A percentile compares a stretch with the other conserved stretches of the same genome.
Conservation (phyloP, 169 alveolate genomes). For the Plasmodium blacklocki region DNA sequence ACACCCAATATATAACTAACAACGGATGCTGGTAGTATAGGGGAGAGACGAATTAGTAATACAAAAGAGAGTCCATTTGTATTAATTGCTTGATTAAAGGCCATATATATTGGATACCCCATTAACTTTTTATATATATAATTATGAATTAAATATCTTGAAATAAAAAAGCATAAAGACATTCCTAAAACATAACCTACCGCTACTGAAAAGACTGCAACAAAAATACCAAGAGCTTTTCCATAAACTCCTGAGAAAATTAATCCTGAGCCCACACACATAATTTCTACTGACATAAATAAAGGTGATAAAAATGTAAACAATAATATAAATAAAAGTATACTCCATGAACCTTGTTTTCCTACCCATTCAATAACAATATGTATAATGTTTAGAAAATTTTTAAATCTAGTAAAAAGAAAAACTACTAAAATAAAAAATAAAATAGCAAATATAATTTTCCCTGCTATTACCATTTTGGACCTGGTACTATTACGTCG, state of each 20-base stretch:
- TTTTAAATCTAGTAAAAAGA: conserved; percentile 47
- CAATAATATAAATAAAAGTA: conserved; percentile 48
- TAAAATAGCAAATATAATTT: conserved; percentile 13
- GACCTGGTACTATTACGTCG: conserved; percentile 24
- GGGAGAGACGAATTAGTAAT: conserved; percentile 74
- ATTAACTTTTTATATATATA: conserved; percentile 71
- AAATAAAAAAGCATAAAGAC: conserved; percentile 73
- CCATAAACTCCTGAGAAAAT: conserved; percentile 77
- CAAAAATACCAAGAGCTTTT: conserved; percentile 41
- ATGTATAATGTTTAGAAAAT: conserved; percentile 26
- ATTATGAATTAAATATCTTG: conserved; percentile 73
- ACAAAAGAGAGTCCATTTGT: conserved; percentile 74
- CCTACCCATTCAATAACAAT: conserved; percentile 70
- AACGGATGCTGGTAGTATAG: conserved; percentile 73
- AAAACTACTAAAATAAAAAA: conserved; percentile 22
- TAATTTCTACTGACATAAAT: conserved; percentile 76
- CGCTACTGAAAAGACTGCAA: conserved; percentile 67
- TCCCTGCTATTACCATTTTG: conserved; percentile 22
- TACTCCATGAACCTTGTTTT: conserved; percentile 76
- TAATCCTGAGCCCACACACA: conserved; percentile 75
- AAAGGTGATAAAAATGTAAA: conserved; percentile 55
- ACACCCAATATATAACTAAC: conserved; percentile 76
- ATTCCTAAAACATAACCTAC: conserved; percentile 69
- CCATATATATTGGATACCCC: conserved; percentile 72
- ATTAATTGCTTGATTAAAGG: conserved; percentile 74